Evolutionary conservation across 176 grass and related monocot genomes (phyloP).

Genomic region (Typha latifolia): DNA sequence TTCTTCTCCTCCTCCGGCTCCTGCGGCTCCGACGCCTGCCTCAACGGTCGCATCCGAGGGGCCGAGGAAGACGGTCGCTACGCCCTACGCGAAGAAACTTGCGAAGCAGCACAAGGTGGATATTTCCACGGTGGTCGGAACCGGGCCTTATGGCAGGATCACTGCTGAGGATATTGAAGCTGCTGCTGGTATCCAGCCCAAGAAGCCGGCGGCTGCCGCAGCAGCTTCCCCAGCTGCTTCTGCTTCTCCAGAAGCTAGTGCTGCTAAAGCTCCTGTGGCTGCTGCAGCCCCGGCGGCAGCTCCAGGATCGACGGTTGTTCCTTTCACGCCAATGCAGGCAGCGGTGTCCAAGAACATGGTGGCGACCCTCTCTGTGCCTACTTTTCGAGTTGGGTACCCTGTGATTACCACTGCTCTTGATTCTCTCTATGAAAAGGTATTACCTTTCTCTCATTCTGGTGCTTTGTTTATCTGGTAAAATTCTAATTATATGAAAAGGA

Average conservation of each 20-base stretch:
- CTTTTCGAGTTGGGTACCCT: slow-evolving; percentile 59
- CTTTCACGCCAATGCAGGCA: slow-evolving; percentile 75
- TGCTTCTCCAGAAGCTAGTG: slow-evolving; percentile 3
- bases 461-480: not conserved
- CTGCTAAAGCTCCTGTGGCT: slow-evolving; percentile 9
- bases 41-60: slow-evolving; percentile 6
- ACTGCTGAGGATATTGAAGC: slow-evolving; percentile 59
- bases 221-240: slow-evolving; percentile 19
- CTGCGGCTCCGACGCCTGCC: slow-evolving; percentile 9
- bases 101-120: slow-evolving; percentile 74
- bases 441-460: slow-evolving; percentile 3
- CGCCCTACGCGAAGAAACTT: slow-evolving; percentile 78
- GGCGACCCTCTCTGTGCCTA: slow-evolving; percentile 69
- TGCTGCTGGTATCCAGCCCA: slow-evolving; percentile 56
- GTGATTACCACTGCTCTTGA: slow-evolving; percentile 62
- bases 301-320: slow-evolving; percentile 46
- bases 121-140: slow-evolving; percentile 37
- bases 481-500: not conserved
- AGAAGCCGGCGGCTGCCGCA: slow-evolving; percentile 18
- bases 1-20: slow-evolving; percentile 15
- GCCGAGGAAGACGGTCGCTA: slow-evolving; percentile 34
- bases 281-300: slow-evolving; percentile 29
- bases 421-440: slow-evolving; percentile 64
- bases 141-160: slow-evolving; percentile 52
- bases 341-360: slow-evolving; percentile 93